A percentile compares a stretch with the other conserved stretches of the same genome.
Evolutionary conservation across 768 basidiomycete genomes (phyloP).

Genomic region (Neoboletus subvelutipes): DNA sequence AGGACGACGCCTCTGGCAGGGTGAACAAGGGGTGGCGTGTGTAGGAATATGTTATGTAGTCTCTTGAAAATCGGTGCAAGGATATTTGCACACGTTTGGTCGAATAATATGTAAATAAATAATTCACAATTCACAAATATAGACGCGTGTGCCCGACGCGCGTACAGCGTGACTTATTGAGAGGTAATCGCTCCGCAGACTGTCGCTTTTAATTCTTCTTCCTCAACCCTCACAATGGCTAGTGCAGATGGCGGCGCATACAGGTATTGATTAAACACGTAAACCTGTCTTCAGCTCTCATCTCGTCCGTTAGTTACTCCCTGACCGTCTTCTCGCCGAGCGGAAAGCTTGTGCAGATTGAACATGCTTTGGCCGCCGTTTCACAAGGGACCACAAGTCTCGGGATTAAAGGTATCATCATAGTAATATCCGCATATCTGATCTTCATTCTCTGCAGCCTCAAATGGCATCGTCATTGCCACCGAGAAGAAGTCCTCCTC

Average conservation of each 20-base stretch:
- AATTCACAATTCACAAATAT: constrained; percentile 23
- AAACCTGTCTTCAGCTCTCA: constrained; percentile 22
- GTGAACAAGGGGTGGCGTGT: constrained; percentile 4
- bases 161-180: constrained; percentile 16
- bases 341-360: constrained; percentile 98
- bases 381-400: constrained; percentile 94
- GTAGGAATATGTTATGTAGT: background rate
- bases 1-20: constrained; percentile 66
- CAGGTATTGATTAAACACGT: constrained; percentile 44
- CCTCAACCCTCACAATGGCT: constrained; percentile 52
- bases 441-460: constrained; percentile 54
- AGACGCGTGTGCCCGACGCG: constrained; percentile 32
- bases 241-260: constrained; percentile 81
- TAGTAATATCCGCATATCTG: constrained; percentile 26
- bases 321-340: constrained; percentile 99
- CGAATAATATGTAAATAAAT: constrained; percentile 22
- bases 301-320: constrained; percentile 70
- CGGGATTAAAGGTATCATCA: constrained; percentile 87
- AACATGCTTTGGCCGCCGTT: constrained; percentile 97
- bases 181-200: constrained; percentile 17
- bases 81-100: constrained; percentile 23
- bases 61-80: background rate
- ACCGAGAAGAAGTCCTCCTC: constrained; percentile 99
- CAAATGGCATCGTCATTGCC: constrained; percentile 98
- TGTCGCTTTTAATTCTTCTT: constrained; percentile 21